Percentiles rank a stretch among this genome's conserved stretches.
phyloP scores from a whole-genome alignment of 352 stramenopile genomes.

The Globisporangium mamillatum region DNA sequence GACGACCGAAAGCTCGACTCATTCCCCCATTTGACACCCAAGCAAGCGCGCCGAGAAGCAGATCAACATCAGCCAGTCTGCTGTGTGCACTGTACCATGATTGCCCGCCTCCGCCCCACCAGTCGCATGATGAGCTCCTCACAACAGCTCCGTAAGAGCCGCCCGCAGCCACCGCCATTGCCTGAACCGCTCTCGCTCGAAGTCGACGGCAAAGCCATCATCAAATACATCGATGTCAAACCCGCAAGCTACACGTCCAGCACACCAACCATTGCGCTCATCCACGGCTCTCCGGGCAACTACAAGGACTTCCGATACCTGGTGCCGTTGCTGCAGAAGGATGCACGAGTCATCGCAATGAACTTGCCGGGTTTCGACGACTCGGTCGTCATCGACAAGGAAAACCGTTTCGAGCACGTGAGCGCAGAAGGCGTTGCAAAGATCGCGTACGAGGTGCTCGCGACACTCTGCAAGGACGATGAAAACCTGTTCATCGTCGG shows the following conservation, averaged over 20 bases:
- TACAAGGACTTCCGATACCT: slow-evolving; percentile 66
- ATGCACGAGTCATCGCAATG: slow-evolving; percentile 47
- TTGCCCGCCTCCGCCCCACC: background rate
- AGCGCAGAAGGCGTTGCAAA: slow-evolving; percentile 15
- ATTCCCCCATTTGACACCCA: background rate
- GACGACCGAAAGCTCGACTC: background rate
- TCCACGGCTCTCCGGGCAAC: slow-evolving; percentile 62
- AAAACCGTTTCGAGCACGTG: slow-evolving; percentile 24
- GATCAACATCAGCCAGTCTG: background rate
- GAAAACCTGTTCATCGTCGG: slow-evolving; percentile 51
- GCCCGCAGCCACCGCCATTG: slow-evolving; percentile 14
- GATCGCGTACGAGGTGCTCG: slow-evolving; percentile 25
- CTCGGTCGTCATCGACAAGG: slow-evolving; percentile 21
- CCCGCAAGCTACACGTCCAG: background rate
- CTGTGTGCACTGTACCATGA: too few species aligned
- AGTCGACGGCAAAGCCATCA: slow-evolving; percentile 33
- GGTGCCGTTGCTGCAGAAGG: slow-evolving; percentile 39
- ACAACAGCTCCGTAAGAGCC: background rate
- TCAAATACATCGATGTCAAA: slow-evolving; percentile 42
- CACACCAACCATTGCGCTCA: slow-evolving; percentile 27
- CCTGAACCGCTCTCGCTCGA: slow-evolving; percentile 25
- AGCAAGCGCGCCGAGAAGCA: background rate
- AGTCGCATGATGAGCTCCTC: slow-evolving; percentile 7
- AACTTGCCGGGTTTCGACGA: slow-evolving; percentile 62
- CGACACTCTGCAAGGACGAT: slow-evolving; percentile 18